phyloP scores from a whole-genome alignment of 2,329 filamentous ascomycete genomes.

The Parafenestella ontariensis region DNA sequence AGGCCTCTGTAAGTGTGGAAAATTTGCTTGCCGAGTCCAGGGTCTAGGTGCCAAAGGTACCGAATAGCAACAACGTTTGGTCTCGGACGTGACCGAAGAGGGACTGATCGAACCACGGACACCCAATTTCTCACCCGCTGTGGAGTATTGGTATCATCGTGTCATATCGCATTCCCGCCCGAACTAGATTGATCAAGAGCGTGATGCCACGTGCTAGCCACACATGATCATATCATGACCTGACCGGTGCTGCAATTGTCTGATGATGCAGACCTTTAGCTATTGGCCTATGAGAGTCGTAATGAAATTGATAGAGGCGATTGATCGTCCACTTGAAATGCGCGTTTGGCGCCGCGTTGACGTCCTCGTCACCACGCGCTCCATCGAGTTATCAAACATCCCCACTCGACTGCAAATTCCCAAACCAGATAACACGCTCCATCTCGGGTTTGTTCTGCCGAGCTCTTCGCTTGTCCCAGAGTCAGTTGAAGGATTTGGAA shows the following conservation, averaged over 20 bases:
- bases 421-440: background rate
- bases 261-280: background rate
- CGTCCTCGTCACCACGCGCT: background rate
- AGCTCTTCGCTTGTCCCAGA: background rate
- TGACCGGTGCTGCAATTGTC: background rate
- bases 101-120: background rate
- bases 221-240: conserved; percentile 1
- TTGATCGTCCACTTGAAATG: background rate
- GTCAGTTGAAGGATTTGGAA: background rate
- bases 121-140: conserved; percentile 11
- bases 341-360: background rate
- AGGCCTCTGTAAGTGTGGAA: conserved; percentile 4
- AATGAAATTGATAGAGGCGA: background rate
- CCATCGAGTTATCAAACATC: background rate
- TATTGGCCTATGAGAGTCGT: background rate
- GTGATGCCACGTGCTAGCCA: conserved; percentile 6
- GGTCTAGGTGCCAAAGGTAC: too few species aligned
- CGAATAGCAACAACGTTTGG: conserved; percentile 5
- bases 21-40: conserved; percentile 20
- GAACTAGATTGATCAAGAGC: conserved; percentile 5
- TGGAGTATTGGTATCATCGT: conserved; percentile 8
- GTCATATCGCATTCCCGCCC: conserved; percentile 16
- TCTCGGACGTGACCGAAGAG: conserved; percentile 1
- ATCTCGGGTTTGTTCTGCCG: background rate
- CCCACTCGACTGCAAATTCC: background rate